These are phyloP conservation scores for Cystobasidium tubakii DNA, from an alignment of 768 basidiomycete species.

Conservation along the genomic window DNA sequence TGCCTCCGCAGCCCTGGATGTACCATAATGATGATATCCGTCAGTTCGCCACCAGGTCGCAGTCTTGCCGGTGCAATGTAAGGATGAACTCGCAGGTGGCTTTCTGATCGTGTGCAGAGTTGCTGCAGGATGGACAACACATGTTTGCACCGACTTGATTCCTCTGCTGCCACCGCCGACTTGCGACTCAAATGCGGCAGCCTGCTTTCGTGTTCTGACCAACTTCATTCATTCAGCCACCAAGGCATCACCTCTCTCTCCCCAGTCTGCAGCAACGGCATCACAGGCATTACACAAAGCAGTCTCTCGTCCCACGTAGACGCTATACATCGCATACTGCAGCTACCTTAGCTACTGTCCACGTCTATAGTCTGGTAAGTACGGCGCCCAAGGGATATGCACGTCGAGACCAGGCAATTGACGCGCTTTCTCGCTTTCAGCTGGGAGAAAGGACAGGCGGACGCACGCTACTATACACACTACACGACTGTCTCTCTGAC, in stretches of 20 bases:
- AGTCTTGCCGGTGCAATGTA: too few relatives aligned
- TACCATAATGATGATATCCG: too few relatives aligned
- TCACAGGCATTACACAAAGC: not conserved
- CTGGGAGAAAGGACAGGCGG: not conserved
- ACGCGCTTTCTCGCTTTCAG: not conserved
- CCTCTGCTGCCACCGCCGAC: not conserved
- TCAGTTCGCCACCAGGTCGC: too few relatives aligned
- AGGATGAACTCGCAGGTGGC: too few relatives aligned
- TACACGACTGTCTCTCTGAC: not conserved
- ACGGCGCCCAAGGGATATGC: not conserved
- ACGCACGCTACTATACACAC: not conserved
- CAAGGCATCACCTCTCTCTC: not conserved
- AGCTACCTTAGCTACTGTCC: not conserved
- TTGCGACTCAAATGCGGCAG: not conserved
- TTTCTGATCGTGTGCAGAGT: too few relatives aligned
- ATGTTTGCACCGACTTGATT: not conserved
- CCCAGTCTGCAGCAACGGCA: not conserved
- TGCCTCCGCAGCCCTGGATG: too few relatives aligned
- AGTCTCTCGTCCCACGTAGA: not conserved
- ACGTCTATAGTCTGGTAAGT: not conserved
- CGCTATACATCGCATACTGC: not conserved
- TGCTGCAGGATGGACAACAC: too few relatives aligned
- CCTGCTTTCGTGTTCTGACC: not conserved
- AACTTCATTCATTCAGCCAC: slow-evolving; percentile 3
- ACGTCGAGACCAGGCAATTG: not conserved